These are phyloP conservation scores for Blastocystis sp. DNA, from an alignment of 352 stramenopile genomes.

Conservation along the genomic window DNA sequence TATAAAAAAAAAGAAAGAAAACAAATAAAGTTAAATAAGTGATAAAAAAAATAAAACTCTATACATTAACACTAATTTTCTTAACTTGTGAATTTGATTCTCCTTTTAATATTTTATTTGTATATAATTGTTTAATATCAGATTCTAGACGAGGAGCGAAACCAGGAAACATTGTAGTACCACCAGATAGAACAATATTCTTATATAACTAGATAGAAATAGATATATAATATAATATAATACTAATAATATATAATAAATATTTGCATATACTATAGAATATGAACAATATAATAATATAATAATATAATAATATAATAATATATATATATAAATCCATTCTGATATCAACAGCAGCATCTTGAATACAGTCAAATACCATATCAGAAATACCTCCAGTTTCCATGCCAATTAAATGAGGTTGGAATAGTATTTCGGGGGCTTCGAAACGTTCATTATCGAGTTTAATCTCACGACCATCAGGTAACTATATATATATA, in stretches of 20 bases:
- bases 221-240: constrained; percentile 73
- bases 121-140: constrained; percentile 62
- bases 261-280: too few species aligned
- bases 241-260: too few species aligned
- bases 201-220: constrained; percentile 82
- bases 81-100: constrained; percentile 19
- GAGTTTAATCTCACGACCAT: constrained; percentile 77
- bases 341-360: constrained; percentile 56
- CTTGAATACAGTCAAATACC: constrained; percentile 89
- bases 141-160: constrained; percentile 71
- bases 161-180: constrained; percentile 81
- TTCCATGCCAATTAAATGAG: constrained; percentile 82
- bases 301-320: too few species aligned
- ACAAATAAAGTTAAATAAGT: background rate
- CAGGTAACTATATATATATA: constrained; percentile 75
- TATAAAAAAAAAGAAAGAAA: background rate
- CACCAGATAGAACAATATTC: constrained; percentile 74
- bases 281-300: too few species aligned
- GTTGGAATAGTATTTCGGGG: constrained; percentile 82
- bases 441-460: constrained; percentile 79
- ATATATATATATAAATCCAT: too few species aligned
- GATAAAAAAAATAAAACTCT: too few species aligned
- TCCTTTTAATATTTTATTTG: constrained; percentile 61
- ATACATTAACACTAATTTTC: constrained; percentile 25
- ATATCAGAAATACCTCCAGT: constrained; percentile 76